These are phyloP conservation scores for Dictyostelium discoideum DNA, from an alignment of 78 protist species.

Conservation along the genomic window dicty_2.7 NC_007088.5:5115501-5116000, in stretches of 20 bases:
- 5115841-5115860: slow-evolving; percentile 5
- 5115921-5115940: slow-evolving; percentile 9
- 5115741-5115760: background rate
- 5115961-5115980: slow-evolving; percentile 43
- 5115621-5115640: background rate
- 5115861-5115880: background rate
- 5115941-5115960: slow-evolving; percentile 23
- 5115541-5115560: background rate
- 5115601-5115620: background rate
- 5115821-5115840: background rate
- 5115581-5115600: background rate
- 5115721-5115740: background rate
- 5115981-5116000: slow-evolving; percentile 48
- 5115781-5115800: background rate
- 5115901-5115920: background rate
- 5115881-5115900: background rate
- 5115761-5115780: background rate
- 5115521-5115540: background rate
- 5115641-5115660: background rate
- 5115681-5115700: background rate
- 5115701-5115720: background rate
- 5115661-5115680: background rate
- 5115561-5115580: background rate
- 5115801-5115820: background rate
- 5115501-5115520: background rate